phyloP scores from a whole-genome alignment of 2,329 filamentous ascomycete genomes.

The Calonectria fujianensis region DNA sequence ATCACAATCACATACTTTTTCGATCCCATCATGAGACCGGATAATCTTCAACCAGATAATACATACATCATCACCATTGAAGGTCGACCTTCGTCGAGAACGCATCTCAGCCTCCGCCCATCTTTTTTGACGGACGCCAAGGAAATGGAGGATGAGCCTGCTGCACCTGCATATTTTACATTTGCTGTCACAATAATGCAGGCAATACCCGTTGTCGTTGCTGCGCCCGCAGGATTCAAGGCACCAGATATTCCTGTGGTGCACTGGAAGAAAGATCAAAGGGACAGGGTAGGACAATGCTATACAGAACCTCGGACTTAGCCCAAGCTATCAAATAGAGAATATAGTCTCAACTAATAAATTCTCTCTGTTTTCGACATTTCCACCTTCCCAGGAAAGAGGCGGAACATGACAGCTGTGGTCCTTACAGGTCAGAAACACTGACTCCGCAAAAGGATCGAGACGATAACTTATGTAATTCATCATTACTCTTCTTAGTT shows the following conservation, averaged over 20 bases:
- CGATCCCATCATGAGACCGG: background rate
- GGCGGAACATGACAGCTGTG: background rate
- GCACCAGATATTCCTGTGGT: background rate
- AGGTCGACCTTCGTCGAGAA: constrained; percentile 3
- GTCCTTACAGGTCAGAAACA: background rate
- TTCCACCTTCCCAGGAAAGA: background rate
- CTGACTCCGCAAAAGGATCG: background rate
- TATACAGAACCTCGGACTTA: background rate
- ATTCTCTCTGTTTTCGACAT: background rate
- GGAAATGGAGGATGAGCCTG: background rate
- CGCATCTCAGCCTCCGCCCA: background rate
- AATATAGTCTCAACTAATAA: background rate
- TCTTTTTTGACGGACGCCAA: background rate
- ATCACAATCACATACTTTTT: constrained; percentile 12
- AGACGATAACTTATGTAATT: background rate
- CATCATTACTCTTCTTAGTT: background rate
- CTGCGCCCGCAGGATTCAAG: background rate
- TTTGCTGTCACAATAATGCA: constrained; percentile 2
- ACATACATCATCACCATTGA: constrained; percentile 4
- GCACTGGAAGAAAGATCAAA: constrained; percentile 2
- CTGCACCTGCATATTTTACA: constrained; percentile 2
- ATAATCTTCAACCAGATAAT: background rate
- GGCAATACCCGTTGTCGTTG: background rate
- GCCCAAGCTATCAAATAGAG: background rate
- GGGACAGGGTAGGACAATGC: background rate